Conservation (phyloP, 1,284 basidiomycete genomes). For the Coniophora puteana region DNA sequence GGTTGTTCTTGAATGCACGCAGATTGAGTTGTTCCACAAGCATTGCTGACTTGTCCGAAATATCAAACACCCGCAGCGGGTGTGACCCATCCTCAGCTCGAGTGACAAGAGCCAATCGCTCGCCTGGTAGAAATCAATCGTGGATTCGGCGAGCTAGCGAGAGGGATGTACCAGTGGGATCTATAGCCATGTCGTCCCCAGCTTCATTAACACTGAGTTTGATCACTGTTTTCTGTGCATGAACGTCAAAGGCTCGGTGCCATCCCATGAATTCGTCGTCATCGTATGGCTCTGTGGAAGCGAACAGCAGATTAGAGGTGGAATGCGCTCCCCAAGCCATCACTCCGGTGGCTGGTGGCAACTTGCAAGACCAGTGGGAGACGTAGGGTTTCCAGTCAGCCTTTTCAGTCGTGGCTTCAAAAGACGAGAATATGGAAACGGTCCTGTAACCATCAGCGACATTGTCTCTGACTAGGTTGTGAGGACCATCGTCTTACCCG, state of each 20-base stretch:
- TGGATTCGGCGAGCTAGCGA: too few species aligned
- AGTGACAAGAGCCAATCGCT: conserved; percentile 41
- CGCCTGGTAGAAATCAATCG: too few species aligned
- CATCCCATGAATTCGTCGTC: conserved; percentile 27
- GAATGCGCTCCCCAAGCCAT: conserved; percentile 44
- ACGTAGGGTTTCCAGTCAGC: not conserved
- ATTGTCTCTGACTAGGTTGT: conserved; percentile 6
- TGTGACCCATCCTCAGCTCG: conserved; percentile 23
- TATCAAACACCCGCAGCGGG: conserved; percentile 47
- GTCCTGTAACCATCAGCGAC: too few species aligned
- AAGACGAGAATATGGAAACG: not conserved
- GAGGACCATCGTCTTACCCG: conserved; percentile 9
- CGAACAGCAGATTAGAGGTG: conserved; percentile 40
- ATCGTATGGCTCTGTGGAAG: conserved; percentile 43
- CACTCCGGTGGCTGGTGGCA: conserved; percentile 37
- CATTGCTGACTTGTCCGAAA: conserved; percentile 21
- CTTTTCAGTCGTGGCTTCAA: not conserved
- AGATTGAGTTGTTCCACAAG: conserved; percentile 13
- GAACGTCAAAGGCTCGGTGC: conserved; percentile 45
- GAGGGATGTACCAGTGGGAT: conserved; percentile 38
- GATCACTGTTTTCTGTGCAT: conserved; percentile 18
- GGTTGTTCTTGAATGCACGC: conserved; percentile 12
- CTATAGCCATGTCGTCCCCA: conserved; percentile 45
- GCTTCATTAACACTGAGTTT: conserved; percentile 38
- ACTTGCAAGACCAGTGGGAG: conserved; percentile 3